phyloP scores from a whole-genome alignment of 164 flowering plant species.

The Buxus sempervirens region DNA sequence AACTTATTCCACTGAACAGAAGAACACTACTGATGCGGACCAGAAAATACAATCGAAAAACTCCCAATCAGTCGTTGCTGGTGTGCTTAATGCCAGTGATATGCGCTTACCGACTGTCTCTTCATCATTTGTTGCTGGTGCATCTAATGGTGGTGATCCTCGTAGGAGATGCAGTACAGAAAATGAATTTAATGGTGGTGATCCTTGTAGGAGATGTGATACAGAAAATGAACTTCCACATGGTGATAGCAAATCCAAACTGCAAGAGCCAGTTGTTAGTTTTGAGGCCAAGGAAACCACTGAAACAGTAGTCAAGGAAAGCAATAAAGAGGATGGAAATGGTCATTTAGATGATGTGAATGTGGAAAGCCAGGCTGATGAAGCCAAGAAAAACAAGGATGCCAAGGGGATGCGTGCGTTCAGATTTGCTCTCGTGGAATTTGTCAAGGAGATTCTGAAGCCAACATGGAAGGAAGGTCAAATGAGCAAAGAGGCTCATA shows the following conservation, averaged over 20 bases:
- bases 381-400: conserved; percentile 47
- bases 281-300: conserved; percentile 5
- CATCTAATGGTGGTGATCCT: background rate
- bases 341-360: conserved; percentile 27
- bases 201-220: conserved; percentile 5
- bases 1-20: conserved; percentile 14
- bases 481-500: conserved; percentile 78
- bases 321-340: conserved; percentile 22
- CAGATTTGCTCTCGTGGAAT: conserved; percentile 73
- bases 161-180: conserved; percentile 6
- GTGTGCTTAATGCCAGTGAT: too few relatives aligned
- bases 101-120: too few relatives aligned
- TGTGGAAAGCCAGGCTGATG: conserved; percentile 24
- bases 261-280: conserved; percentile 12
- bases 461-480: conserved; percentile 95
- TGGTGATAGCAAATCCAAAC: conserved; percentile 15
- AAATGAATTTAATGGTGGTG: conserved; percentile 11
- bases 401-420: conserved; percentile 55
- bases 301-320: conserved; percentile 9
- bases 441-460: conserved; percentile 80
- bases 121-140: too few relatives aligned
- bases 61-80: too few relatives aligned
- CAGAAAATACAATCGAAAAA: conserved; percentile 7
- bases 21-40: conserved; percentile 10
- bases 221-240: conserved; percentile 14